Base-by-base conservation (phyloP, 2,329 filamentous ascomycete genomes). In the Thelonectria blattea region DNA sequence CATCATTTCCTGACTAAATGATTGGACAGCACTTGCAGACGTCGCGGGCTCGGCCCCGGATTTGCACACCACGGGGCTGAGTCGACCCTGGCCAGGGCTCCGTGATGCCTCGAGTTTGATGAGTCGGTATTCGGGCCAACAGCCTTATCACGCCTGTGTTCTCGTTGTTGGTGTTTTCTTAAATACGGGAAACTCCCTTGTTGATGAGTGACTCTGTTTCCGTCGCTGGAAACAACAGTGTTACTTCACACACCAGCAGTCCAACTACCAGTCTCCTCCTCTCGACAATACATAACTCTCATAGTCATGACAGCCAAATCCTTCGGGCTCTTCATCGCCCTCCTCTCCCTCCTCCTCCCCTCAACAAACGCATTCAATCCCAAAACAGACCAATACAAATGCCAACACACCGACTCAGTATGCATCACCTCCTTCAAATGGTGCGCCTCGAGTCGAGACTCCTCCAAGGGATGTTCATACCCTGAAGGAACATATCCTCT, bases 381-480 rank as follows among this genome's bases (percentile, higher is more conserved):
- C 11, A 49, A 32, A 32, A 52, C 61, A 22, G 56, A 65, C 11
- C 52, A 55, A 43, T 68, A 61, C 65, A 53, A 58, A 14, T 68
- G 65, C 52, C 24, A 60, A 24, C 55, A 67, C 24, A 43, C 56
- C 42, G 27, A 59, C 43, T 51, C 51, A 24, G 58, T 67, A 17
- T 67, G 61, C n/a, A 5, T 68, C 47, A 64, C 63, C 37, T 65
- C 65, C 5, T 65, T 67, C 43, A 52, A 56, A n/a, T 67, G 63
- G 65, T 67, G 61, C 37, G 59, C 65, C 11, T 57, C 56, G 27
- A 62, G 49, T 12, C 57, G 46, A 3, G 63, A 68, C 42, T 46
- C 47, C 8, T 46, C 54, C 2, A 57, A 54, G 42, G 60, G 56
- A 2, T 62, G 60, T 41, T 53, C 54, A 3, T 62, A 64, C 12